Base-by-base conservation (phyloP, 306 rosid genomes). In the Fragaria ananassa region DNA sequence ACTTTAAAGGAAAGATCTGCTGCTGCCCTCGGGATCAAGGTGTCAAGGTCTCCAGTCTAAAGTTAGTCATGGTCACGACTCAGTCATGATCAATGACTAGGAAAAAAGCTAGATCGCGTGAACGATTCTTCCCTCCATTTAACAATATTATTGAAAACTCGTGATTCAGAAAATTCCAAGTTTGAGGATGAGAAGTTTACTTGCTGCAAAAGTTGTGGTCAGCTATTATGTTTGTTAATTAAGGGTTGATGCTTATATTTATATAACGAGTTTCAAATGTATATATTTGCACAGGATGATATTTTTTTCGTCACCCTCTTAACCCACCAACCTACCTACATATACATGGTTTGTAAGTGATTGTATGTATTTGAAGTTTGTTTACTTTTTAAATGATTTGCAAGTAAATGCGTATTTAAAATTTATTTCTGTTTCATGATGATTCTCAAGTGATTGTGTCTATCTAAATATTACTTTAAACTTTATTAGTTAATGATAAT, bases 11-110 rank as follows among this genome's bases (percentile, higher is more conserved):
- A 25, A 39, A 35, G 1, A 35, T 15, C 25, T 14, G 35, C 11
- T 14, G 35, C 11, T 35, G 4, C 21, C 31, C 1, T 29, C 6
- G 7, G 3, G 25, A 12, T 61, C 70, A 64, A 35, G 12, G 45
- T 13, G 11, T 57, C 68, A 72, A 72, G 14, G 35, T 57, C 31
- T 25, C 21, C 0, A 8, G 41, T 72, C 51, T 57, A 72, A 23
- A 57, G 76, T 21, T 8, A 3, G 76, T 57, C 76, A 23, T 65
- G 42, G 12, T 63, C 68, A 7, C 4, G 67, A 61, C 68, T 31
- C 4, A 6, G 45, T 63, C 45, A 2, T 8, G 13, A 14, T 35
- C 25, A 10, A 27, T 12, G 25, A 64, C 15, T 19, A 0, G 8
- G 15, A 12, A 60, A 0, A 25, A 60, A 60, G 35, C 65, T 27